Evolutionary conservation across 148 eudicot species (phyloP), one percentile per base, ranked within the genome.

Genomic region (Vaccinium myrtillus): DNA sequence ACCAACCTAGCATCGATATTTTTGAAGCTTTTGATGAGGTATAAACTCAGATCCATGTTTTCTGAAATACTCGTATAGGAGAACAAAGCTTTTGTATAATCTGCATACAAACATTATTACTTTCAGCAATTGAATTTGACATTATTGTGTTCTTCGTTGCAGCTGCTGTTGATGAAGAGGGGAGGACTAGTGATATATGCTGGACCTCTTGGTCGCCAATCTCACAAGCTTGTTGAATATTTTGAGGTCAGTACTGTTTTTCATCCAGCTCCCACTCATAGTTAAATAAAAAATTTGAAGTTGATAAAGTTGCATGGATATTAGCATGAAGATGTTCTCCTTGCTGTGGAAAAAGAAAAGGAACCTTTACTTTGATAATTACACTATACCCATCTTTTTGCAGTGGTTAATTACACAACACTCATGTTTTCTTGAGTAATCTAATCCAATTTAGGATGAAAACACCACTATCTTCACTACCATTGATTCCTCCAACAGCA

Each of bases 11-110:
- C 83, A 87, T 85, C 18, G 90, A 89, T 70, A 87, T 89, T 18
- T 89, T 89, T 79, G 91, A 89, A 87, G 88, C 91, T 71, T 89
- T 89, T 70, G 91, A 89, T 69, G 91, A 89, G 91, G 91, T 89
- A 83, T n/a, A 39, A 51, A 14, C 65, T 74, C 39, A 55, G 5
- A 32, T 61, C 11, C 48, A 18, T 4, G 3, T 59, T 23, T 18
- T 61, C 27, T 1, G 15, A 50, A 4, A 6, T 27, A 30, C 30
- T 27, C 2, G 30, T 25, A 25, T 69, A 3, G 32, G 32, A 67
- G 39, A 27, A 69, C 39, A 69, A 27, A 39, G 30, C 30, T 27
- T 5, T 69, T 69, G 36, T 13, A 69, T 2, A 25, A 25, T 27
- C 39, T 25, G 74, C 74, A 12, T 69, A 69, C 27, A 69, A 69